Evolutionary conservation across 2,329 filamentous ascomycete species (phyloP).

Genomic region (Colletotrichum melonis): DNA sequence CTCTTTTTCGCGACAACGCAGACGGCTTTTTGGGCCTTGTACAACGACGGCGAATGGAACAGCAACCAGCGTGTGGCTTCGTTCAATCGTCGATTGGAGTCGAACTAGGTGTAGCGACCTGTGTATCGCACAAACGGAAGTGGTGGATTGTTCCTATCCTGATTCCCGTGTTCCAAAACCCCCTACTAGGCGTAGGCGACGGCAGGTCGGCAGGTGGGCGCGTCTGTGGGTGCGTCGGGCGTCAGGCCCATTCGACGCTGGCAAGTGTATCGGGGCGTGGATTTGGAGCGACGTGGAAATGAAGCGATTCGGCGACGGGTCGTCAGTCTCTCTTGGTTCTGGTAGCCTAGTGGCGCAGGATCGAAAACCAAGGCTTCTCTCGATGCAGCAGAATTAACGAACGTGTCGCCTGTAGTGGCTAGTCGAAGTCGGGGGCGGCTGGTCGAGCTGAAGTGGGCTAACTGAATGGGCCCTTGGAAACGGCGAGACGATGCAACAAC

Average conservation of each 20-base stretch:
- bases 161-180: conserved; percentile 2
- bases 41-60: conserved; percentile 25
- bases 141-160: conserved; percentile 24
- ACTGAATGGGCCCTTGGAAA: conserved; percentile 16
- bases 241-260: conserved; percentile 36
- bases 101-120: conserved; percentile 1
- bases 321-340: conserved; percentile 18
- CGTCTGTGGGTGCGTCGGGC: conserved; percentile 31
- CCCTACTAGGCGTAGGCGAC: conserved; percentile 14
- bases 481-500: conserved; percentile 9
- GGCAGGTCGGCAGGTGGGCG: conserved; percentile 30
- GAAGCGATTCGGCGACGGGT: conserved; percentile 31
- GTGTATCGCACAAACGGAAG: conserved; percentile 14
- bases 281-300: conserved; percentile 28
- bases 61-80: conserved; percentile 26
- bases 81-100: conserved; percentile 8
- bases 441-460: conserved; percentile 33
- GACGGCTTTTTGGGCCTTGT: conserved; percentile 21
- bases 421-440: conserved; percentile 27
- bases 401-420: conserved; percentile 30
- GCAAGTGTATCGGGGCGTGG: conserved; percentile 31
- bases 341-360: conserved; percentile 23
- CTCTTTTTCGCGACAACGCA: conserved; percentile 28
- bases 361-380: conserved; percentile 23
- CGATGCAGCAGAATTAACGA: conserved; percentile 29